Evolutionary conservation across 805 yeast species (phyloP).

Genomic region (Metschnikowia proteae): DNA sequence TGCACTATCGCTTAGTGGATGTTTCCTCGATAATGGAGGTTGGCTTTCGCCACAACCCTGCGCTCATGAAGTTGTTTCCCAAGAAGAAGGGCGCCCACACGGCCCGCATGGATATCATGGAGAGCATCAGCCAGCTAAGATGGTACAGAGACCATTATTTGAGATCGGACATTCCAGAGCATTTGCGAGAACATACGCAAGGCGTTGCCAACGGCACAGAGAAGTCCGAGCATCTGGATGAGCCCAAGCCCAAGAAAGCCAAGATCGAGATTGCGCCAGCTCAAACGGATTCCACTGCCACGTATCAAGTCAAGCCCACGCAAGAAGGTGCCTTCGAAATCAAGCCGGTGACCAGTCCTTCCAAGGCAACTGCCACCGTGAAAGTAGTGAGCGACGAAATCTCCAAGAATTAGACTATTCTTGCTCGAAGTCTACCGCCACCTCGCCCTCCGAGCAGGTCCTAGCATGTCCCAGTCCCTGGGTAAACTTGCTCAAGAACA

Average conservation of each 20-base stretch:
- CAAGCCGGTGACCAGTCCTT: not conserved
- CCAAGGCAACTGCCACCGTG: not conserved
- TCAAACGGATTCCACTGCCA: not conserved
- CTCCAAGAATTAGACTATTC: constrained; percentile 6
- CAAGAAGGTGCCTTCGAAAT: not conserved
- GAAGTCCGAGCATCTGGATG: not conserved
- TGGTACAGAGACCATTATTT: constrained; percentile 74
- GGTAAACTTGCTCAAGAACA: constrained; percentile 10
- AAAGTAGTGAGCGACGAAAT: not conserved
- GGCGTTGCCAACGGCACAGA: not conserved
- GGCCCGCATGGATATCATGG: constrained; percentile 83
- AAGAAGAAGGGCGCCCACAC: constrained; percentile 72
- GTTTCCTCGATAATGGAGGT: constrained; percentile 85
- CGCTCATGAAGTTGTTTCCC: constrained; percentile 53
- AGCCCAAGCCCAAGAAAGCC: not conserved
- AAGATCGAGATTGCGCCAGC: not conserved
- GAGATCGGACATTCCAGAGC: constrained; percentile 19
- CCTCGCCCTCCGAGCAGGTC: not conserved
- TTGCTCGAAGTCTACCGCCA: constrained; percentile 17
- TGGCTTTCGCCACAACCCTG: constrained; percentile 71
- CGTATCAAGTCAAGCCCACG: not conserved
- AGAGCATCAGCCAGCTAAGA: constrained; percentile 76
- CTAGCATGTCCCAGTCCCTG: not conserved
- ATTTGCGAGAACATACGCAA: not conserved
- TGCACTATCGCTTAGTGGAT: constrained; percentile 78